phyloP scores from a whole-genome alignment of 805 yeast species.

The Saitoella complicata region DNA sequence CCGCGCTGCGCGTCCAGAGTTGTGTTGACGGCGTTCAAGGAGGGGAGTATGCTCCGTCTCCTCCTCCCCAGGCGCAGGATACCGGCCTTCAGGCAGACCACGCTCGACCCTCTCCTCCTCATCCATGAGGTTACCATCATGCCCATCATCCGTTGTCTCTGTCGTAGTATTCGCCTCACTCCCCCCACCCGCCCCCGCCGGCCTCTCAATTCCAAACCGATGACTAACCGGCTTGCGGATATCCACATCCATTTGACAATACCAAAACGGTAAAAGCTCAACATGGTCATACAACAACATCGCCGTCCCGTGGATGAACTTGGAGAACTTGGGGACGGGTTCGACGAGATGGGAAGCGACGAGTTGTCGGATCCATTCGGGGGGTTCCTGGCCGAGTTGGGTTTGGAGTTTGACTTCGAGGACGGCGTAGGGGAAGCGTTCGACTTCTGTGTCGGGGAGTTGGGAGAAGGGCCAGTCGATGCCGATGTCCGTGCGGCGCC shows the following conservation, averaged over 20 bases:
- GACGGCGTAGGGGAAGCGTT: slow-evolving; percentile 94
- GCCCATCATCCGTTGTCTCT: slow-evolving; percentile 21
- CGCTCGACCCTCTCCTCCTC: slow-evolving; percentile 24
- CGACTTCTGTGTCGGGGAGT: slow-evolving; percentile 67
- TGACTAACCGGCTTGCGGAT: slow-evolving; percentile 72
- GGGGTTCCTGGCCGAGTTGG: slow-evolving; percentile 97
- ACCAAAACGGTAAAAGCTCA: slow-evolving; percentile 85
- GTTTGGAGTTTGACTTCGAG: slow-evolving; percentile 95
- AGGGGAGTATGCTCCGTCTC: slow-evolving; percentile 15
- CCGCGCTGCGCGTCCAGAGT: slow-evolving; percentile 1
- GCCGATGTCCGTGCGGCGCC: slow-evolving; percentile 98
- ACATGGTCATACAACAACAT: slow-evolving; percentile 74
- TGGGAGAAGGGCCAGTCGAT: slow-evolving; percentile 90
- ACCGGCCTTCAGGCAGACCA: slow-evolving; percentile 8
- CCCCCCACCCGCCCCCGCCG: slow-evolving; percentile 11
- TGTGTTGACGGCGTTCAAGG: slow-evolving; percentile 7
- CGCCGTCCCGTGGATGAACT: slow-evolving; percentile 93
- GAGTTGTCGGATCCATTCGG: slow-evolving; percentile 89
- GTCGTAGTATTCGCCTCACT: slow-evolving; percentile 15
- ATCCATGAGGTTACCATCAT: slow-evolving; percentile 15
- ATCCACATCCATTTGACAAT: slow-evolving; percentile 91
- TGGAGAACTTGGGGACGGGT: slow-evolving; percentile 95
- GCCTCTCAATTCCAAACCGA: slow-evolving; percentile 47
- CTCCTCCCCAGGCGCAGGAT: slow-evolving; percentile 13
- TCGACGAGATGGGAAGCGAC: slow-evolving; percentile 87